phyloP scores from a whole-genome alignment of 768 basidiomycete genomes.

The Macrolepiota albuminosa region DNA sequence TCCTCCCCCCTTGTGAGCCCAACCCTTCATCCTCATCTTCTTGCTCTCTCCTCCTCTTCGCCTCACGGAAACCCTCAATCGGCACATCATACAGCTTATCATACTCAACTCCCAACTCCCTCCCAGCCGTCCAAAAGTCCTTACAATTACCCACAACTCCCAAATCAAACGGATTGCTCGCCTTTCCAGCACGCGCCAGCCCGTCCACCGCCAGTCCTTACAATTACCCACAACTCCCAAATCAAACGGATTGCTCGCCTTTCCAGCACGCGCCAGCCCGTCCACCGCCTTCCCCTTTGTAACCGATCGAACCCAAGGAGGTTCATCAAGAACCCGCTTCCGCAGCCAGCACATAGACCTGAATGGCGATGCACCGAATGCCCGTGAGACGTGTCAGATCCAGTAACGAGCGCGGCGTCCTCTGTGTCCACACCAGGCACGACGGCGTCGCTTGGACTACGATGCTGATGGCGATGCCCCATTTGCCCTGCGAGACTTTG shows the following conservation, averaged over 20 bases:
- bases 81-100: slow-evolving; percentile 88
- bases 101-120: slow-evolving; percentile 87
- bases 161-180: slow-evolving; percentile 89
- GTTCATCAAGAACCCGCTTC: slow-evolving; percentile 76
- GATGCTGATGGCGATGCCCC: slow-evolving; percentile 61
- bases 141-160: slow-evolving; percentile 76
- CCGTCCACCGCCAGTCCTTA: slow-evolving; percentile 88
- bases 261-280: slow-evolving; percentile 73
- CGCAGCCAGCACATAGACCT: slow-evolving; percentile 37
- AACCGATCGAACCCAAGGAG: slow-evolving; percentile 89
- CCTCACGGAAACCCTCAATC: slow-evolving; percentile 75
- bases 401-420: slow-evolving; percentile 35
- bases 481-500: slow-evolving; percentile 66
- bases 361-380: slow-evolving; percentile 43
- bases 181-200: slow-evolving; percentile 68
- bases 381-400: slow-evolving; percentile 15
- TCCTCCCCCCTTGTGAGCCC: slow-evolving; percentile 22
- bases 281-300: slow-evolving; percentile 87
- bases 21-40: slow-evolving; percentile 52
- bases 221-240: slow-evolving; percentile 74
- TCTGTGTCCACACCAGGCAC: slow-evolving; percentile 46
- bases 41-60: slow-evolving; percentile 52
- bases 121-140: slow-evolving; percentile 92
- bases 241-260: slow-evolving; percentile 90
- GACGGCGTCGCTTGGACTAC: slow-evolving; percentile 14